Evolutionary conservation across 202 grass and related monocot species (phyloP).

Genomic region (Zoysia matrella): DNA sequence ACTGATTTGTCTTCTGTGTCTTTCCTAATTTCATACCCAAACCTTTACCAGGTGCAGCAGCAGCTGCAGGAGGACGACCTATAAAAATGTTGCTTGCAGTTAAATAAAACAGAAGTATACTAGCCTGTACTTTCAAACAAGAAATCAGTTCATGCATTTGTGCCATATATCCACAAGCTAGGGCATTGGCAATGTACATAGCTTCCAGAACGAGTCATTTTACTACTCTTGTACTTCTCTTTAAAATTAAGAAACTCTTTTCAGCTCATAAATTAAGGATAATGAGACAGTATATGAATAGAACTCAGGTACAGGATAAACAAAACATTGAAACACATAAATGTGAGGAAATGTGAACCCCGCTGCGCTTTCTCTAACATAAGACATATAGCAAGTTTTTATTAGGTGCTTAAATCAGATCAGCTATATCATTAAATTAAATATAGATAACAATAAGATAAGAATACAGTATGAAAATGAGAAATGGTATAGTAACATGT

Average conservation of each 20-base stretch:
- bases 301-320: neutral
- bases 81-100: slow-evolving; percentile 2
- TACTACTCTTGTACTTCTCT: neutral
- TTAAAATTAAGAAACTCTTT: neutral
- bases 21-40: slow-evolving; percentile 82
- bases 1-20: slow-evolving; percentile 67
- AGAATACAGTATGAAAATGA: neutral
- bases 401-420: neutral
- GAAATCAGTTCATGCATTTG: neutral
- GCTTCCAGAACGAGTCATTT: neutral
- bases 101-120: slow-evolving; percentile 21
- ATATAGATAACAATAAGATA: neutral
- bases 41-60: slow-evolving; percentile 72
- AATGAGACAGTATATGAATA: slow-evolving; percentile 16
- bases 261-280: neutral
- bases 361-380: neutral
- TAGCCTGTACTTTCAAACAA: slow-evolving; percentile 20
- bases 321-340: slow-evolving; percentile 7
- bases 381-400: neutral
- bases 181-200: neutral
- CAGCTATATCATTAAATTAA: neutral
- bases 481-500: neutral
- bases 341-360: neutral
- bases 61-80: slow-evolving; percentile 57
- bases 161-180: neutral